Conservation (phyloP, 805 yeast species). For the Pichia thaimueangensis region DNA sequence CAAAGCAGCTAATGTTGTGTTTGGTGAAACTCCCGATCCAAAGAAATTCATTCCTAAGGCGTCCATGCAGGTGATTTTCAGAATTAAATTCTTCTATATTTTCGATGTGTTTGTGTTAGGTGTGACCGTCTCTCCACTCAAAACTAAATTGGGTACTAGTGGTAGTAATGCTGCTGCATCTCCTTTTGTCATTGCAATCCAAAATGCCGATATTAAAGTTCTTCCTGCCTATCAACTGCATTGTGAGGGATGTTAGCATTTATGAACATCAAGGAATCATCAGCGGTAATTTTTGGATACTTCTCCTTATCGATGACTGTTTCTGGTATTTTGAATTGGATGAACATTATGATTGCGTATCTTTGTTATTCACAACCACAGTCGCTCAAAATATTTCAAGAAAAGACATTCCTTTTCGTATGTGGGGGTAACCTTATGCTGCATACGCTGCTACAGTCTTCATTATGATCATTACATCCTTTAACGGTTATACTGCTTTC, state of each 20-base stretch:
- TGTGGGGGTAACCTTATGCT: conserved; percentile 19
- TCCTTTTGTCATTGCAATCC: conserved; percentile 61
- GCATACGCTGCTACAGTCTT: conserved; percentile 13
- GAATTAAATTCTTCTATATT: conserved; percentile 46
- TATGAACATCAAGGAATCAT: conserved; percentile 9
- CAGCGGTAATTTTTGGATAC: conserved; percentile 16
- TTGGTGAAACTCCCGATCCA: conserved; percentile 44
- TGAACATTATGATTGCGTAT: conserved; percentile 14
- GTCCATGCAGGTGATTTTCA: conserved; percentile 48
- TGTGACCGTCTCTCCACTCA: conserved; percentile 46
- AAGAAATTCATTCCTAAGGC: conserved; percentile 42
- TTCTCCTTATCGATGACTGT: conserved; percentile 17
- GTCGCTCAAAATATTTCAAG: conserved; percentile 14
- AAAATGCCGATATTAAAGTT: conserved; percentile 46
- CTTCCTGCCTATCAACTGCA: conserved; percentile 36
- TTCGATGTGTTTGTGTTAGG: conserved; percentile 44
- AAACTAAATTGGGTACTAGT: conserved; percentile 37
- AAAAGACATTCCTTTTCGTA: conserved; percentile 16
- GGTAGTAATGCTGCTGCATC: conserved; percentile 50
- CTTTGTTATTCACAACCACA: conserved; percentile 13
- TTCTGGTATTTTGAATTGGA: conserved; percentile 19
- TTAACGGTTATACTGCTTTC: conserved; percentile 19
- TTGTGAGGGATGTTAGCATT: conserved; percentile 16
- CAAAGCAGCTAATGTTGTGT: conserved; percentile 41
- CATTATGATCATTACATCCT: conserved; percentile 13